A percentile compares a stretch with the other conserved stretches of the same genome.
Conservation (phyloP, 148 eudicot species). For the Rhododendron ovatum region DNA sequence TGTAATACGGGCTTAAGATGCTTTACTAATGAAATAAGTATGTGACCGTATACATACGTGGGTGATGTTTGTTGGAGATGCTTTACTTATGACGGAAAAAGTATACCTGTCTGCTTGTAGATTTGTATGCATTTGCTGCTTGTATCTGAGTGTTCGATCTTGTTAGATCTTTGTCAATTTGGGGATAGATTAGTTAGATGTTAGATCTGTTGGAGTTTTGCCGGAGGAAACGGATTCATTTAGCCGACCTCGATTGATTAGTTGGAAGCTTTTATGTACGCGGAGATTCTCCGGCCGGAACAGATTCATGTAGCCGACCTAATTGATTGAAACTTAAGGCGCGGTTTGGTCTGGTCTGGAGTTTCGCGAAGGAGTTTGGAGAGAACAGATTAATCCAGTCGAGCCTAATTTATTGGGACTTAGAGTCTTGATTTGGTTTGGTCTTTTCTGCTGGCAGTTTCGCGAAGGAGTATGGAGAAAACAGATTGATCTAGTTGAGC, state of each 20-base stretch:
- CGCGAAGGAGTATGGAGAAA: not conserved
- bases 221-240: not conserved
- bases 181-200: not conserved
- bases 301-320: not conserved
- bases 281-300: not conserved
- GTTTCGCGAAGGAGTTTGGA: not conserved
- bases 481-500: not conserved
- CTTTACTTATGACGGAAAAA: not conserved
- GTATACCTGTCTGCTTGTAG: not conserved
- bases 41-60: no score
- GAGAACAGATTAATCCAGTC: not conserved
- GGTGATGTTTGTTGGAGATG: no score
- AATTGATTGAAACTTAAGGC: not conserved
- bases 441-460: not conserved
- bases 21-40: not conserved
- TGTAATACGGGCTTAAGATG: not conserved
- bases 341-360: not conserved
- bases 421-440: not conserved
- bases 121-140: not conserved
- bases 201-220: not conserved
- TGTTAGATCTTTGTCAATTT: not conserved
- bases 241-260: not conserved
- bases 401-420: not conserved
- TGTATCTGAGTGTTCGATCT: not conserved
- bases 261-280: not conserved